Evolutionary conservation across 2,329 filamentous ascomycete species (phyloP), one percentile per base, ranked within the genome.

Genomic region (Xylaria sp.): DNA sequence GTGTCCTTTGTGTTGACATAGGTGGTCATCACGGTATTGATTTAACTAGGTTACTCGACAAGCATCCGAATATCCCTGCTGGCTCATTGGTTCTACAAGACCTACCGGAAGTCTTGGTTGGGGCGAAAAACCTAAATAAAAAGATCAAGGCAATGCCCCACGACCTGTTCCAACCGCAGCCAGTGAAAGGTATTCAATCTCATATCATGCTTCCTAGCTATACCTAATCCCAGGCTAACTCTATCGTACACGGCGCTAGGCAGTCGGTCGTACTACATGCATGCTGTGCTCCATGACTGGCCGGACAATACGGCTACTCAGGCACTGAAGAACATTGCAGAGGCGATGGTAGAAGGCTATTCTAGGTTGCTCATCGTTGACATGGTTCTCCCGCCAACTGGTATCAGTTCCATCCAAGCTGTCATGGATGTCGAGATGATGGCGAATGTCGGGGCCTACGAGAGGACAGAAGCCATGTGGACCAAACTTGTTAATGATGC

Each of bases 311-410:
- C 77, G 20, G 76, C 76, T 0, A 23, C 68, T 4, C 48, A 69
- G 18, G 82, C 83, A 34, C 65, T 83, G 10, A 66, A 69, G 23
- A 73, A 80, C 13, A 66, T 79, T 7, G 70, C 63, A 10, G 72
- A 72, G 15, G 75, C 73, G 18, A 77, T 82, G 75, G 74, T 69
- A 34, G 73, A 65, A 55, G 75, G 79, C 56, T 78, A 82, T 67
- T 82, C 79, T 8, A 80, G 81, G 60, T 48, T 85, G 4, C 70
- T 85, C 18, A 77, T 85, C 43, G 79, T 81, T 39, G 83, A 84
- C 50, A 78, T 79, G 60, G 73, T 81, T 0, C 72, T 84, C 18
- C 80, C 80, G 3, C 77, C 80, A 9, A 76, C 67, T 1, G 76
- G 75, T 0, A 76, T 81, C 8, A 77, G 74, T 20, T 25, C 60